Base-by-base conservation (phyloP, 2,329 filamentous ascomycete species). In the Penicillium sp. region DNA sequence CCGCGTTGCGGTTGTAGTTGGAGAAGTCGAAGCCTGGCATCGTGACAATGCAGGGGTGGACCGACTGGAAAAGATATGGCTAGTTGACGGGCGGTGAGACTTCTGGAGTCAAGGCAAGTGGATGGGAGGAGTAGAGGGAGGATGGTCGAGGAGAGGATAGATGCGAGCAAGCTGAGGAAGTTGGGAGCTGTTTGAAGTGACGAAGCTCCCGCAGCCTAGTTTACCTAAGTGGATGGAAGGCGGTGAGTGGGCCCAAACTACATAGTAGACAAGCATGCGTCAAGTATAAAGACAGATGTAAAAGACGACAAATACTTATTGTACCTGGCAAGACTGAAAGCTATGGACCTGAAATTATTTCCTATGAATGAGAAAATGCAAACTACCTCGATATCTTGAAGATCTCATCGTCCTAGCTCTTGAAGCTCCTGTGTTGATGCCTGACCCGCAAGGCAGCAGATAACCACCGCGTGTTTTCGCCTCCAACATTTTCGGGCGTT, bases 21-120 rank as follows among this genome's bases (percentile, higher is more conserved):
- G 92, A 96, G 85, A 99, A 99, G 82, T 98, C 93, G 85, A 97
- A 96, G 81, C 93, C 93, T 70, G 90, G 88, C 95, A 99, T 99
- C 70, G 73, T 88, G 79, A 63, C 56, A 61, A 66, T 58, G 63
- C 59, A 58, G 59, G 56, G 46, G 61, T 50, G 72, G 57, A 61
- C 73, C 26, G 67, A 69, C 27, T 57, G 64, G 55, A 74, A 66
- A 31, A 71, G 71, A 33, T 75, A 45, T 68, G 33, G 35, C 41
- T 46, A 19, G 27, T 26, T 9, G 41, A 21, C 19, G 26, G 14
- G 27, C 16, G 10, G 24, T 4, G 8, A 21, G 6, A 19, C 3
- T 22, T 24, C 13, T 24, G 9, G 3, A 2, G 14, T 24, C n/a
- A 6, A 39, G 11, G 16, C n/a, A 11, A 26, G 39, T 16, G 33